Conservation (phyloP, 163 green algal species). For the Chlamydomonas reinhardtii region DNA sequence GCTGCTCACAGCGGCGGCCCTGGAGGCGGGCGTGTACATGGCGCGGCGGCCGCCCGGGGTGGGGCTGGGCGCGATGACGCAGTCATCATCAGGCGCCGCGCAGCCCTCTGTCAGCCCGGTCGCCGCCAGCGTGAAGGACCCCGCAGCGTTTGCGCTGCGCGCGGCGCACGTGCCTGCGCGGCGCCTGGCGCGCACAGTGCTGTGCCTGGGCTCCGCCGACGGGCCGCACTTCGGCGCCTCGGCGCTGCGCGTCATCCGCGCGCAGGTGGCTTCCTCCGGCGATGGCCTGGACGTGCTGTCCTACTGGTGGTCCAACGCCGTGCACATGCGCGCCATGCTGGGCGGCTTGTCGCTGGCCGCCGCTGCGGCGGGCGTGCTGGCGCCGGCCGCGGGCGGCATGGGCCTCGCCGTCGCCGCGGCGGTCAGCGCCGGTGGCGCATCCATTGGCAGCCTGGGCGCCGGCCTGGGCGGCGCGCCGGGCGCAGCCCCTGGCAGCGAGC, state of each 20-base stretch:
- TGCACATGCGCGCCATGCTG: constrained; percentile 70
- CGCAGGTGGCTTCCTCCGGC: constrained; percentile 31
- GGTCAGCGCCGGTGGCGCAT: too few species aligned
- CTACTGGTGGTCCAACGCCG: constrained; percentile 72
- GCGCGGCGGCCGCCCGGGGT: constrained; percentile 39
- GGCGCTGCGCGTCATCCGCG: constrained; percentile 65
- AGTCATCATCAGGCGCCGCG: background rate
- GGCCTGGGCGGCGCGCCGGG: background rate
- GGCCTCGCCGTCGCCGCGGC: background rate
- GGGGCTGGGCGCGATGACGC: constrained; percentile 1
- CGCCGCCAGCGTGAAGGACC: background rate
- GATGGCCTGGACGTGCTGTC: constrained; percentile 59
- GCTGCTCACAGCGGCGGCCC: constrained; percentile 70
- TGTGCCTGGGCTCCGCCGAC: constrained; percentile 74
- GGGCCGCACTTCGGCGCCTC: constrained; percentile 75
- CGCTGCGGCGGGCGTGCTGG: background rate
- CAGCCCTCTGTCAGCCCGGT: background rate
- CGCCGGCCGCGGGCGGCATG: background rate
- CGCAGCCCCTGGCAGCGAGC: background rate
- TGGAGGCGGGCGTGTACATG: constrained; percentile 76
- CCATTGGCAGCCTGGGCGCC: too few species aligned
- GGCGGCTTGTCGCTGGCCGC: constrained; percentile 49
- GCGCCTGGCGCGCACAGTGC: constrained; percentile 79
- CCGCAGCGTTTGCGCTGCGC: background rate
- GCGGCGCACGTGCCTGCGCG: constrained; percentile 56